A percentile compares a stretch with the other conserved stretches of the same genome.
These are phyloP conservation scores for Sphaerobolus stellatus DNA, from an alignment of 1,284 basidiomycete genomes.

Conservation along the genomic window DNA sequence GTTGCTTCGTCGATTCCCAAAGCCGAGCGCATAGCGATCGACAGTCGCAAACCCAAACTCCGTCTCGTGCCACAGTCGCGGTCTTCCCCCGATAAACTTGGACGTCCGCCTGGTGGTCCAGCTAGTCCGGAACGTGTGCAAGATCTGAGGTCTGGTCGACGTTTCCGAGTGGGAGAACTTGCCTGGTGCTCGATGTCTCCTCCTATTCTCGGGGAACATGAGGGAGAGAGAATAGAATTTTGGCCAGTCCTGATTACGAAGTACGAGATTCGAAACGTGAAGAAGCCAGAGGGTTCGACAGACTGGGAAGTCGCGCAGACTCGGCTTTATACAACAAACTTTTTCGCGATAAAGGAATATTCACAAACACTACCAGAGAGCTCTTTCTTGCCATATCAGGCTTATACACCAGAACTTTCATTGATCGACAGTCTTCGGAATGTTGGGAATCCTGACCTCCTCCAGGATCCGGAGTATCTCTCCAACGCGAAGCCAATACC, in stretches of 20 bases:
- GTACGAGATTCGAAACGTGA: too few species aligned
- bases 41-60: constrained; percentile 46
- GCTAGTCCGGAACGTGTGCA: constrained; percentile 12
- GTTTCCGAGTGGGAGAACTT: constrained; percentile 67
- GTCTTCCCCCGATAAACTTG: constrained; percentile 39
- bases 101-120: constrained; percentile 20
- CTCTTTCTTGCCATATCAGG: constrained; percentile 68
- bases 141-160: constrained; percentile 43
- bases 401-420: constrained; percentile 50
- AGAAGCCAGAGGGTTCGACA: too few species aligned
- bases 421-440: constrained; percentile 28
- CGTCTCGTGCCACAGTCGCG: constrained; percentile 50
- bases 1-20: constrained; percentile 11
- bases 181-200: constrained; percentile 66
- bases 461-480: background rate
- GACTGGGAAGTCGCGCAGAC: too few species aligned
- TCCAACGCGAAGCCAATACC: background rate
- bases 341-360: too few species aligned
- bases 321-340: too few species aligned
- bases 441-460: constrained; percentile 5
- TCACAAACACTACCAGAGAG: constrained; percentile 48
- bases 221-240: constrained; percentile 49
- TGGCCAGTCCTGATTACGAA: constrained; percentile 75
- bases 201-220: constrained; percentile 44
- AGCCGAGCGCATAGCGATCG: constrained; percentile 3